Evolutionary conservation across 805 yeast species (phyloP).

Genomic region (Lipomyces oligophaga): DNA sequence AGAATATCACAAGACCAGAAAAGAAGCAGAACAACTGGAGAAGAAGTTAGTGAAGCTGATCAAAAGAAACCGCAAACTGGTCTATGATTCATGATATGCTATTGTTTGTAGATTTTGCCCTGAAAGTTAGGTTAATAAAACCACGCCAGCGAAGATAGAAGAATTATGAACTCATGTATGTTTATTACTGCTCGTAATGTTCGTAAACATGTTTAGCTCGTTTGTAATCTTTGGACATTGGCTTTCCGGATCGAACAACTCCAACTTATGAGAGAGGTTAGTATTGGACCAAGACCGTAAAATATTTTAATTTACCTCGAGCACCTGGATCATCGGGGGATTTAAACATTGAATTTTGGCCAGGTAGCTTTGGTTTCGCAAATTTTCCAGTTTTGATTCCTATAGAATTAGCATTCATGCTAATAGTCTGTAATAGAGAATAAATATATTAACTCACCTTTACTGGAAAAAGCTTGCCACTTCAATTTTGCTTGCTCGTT

Average conservation of each 20-base stretch:
- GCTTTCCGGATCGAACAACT: slow-evolving; percentile 17
- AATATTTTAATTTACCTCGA: slow-evolving; percentile 3
- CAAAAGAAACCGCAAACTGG: slow-evolving; percentile 15
- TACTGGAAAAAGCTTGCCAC: slow-evolving; percentile 34
- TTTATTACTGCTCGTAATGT: neutral
- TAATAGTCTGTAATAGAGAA: neutral
- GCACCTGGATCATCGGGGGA: slow-evolving; percentile 28
- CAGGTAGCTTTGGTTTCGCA: slow-evolving; percentile 22
- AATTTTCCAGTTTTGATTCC: slow-evolving; percentile 12
- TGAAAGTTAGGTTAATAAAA: neutral
- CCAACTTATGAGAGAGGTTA: slow-evolving; percentile 18
- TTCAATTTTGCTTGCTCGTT: slow-evolving; percentile 29
- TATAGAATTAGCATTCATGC: neutral
- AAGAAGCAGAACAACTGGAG: slow-evolving; percentile 16
- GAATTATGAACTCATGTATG: neutral
- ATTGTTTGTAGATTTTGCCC: neutral
- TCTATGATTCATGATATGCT: slow-evolving; percentile 2
- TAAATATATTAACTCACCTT: slow-evolving; percentile 5
- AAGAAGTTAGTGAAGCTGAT: slow-evolving; percentile 15
- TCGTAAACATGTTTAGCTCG: slow-evolving; percentile 24
- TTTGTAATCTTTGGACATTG: slow-evolving; percentile 17
- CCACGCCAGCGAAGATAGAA: neutral
- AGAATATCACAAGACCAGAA: slow-evolving; percentile 19
- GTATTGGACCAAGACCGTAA: neutral
- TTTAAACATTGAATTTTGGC: slow-evolving; percentile 30